Percentiles rank a stretch among this genome's conserved stretches.
These are phyloP conservation scores for Colletotrichum sp. DNA, from an alignment of 2,329 filamentous ascomycete species.

Conservation along the genomic window DNA sequence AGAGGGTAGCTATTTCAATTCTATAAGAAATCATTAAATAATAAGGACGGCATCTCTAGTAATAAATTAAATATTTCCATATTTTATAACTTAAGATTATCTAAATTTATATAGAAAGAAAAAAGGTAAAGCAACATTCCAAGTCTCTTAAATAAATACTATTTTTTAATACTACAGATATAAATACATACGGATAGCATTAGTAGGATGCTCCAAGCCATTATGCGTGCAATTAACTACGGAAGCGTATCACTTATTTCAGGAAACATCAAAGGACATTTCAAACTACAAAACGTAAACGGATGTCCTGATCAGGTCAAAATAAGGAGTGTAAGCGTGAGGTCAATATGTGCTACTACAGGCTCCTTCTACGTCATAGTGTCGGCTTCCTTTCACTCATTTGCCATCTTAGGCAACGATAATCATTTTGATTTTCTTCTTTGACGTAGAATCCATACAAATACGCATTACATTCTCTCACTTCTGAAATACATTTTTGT, in stretches of 20 bases:
- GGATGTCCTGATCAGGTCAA: background rate
- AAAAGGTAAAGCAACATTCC: too few species aligned
- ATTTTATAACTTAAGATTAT: too few species aligned
- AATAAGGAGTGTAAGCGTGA: background rate
- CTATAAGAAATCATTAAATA: too few species aligned
- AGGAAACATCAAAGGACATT: background rate
- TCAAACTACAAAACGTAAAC: background rate
- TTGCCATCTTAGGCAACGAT: background rate
- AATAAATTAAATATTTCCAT: rapidly evolving
- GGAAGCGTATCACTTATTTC: background rate
- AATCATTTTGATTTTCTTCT: rapidly evolving
- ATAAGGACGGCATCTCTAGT: rapidly evolving
- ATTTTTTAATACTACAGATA: too few species aligned
- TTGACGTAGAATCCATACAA: background rate
- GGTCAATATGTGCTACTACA: background rate
- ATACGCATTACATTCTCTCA: background rate
- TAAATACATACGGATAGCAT: too few species aligned
- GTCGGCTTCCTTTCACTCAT: background rate
- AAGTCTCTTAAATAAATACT: too few species aligned
- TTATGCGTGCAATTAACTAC: too few species aligned
- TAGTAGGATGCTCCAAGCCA: too few species aligned
- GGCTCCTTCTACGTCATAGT: background rate
- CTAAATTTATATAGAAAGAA: too few species aligned
- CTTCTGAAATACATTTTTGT: background rate
- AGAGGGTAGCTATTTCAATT: too few species aligned